Evolutionary conservation across 352 stramenopile genomes (phyloP).

Genomic region (Phytophthora agathidicida): DNA sequence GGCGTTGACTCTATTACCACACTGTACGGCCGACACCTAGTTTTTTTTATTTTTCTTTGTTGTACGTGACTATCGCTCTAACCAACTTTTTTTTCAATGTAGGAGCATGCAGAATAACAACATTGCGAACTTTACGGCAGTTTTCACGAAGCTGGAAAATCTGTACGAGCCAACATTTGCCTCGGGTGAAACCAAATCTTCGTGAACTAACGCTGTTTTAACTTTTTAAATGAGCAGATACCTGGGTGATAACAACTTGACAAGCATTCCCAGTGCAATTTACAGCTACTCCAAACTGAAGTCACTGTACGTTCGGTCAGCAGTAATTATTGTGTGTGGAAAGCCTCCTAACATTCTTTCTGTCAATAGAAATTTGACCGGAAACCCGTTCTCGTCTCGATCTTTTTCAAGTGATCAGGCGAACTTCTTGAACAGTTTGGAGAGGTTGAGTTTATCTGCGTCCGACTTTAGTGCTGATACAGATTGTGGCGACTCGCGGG

Average conservation of each 20-base stretch:
- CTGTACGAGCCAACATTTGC: slow-evolving; percentile 14
- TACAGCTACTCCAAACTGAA: slow-evolving; percentile 55
- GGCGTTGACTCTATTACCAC: slow-evolving; percentile 27
- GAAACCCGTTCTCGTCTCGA: slow-evolving; percentile 41
- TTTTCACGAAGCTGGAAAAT: slow-evolving; percentile 46
- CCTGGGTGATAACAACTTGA: slow-evolving; percentile 58
- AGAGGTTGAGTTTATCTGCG: slow-evolving; percentile 33
- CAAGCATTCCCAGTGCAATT: slow-evolving; percentile 47
- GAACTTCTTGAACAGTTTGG: slow-evolving; percentile 35
- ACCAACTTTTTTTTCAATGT: too few relatives aligned
- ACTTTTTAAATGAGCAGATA: slow-evolving; percentile 21
- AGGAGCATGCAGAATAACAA: slow-evolving; percentile 68
- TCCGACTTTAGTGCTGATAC: slow-evolving; percentile 34
- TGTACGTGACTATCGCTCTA: too few relatives aligned
- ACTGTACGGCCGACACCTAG: too few relatives aligned
- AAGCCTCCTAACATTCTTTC: not conserved
- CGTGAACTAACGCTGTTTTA: not conserved
- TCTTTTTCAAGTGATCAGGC: slow-evolving; percentile 41
- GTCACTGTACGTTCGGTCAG: slow-evolving; percentile 36
- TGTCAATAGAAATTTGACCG: slow-evolving; percentile 26
- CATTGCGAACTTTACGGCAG: slow-evolving; percentile 50
- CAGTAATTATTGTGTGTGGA: not conserved
- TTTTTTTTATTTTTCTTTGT: too few relatives aligned
- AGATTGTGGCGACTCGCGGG: slow-evolving; percentile 23
- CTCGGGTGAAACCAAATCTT: too few relatives aligned